Percentiles rank a stretch among this genome's conserved stretches.
These are phyloP conservation scores for Xylariales sp. DNA, from an alignment of 2,329 filamentous ascomycete species.

Conservation along the genomic window DNA sequence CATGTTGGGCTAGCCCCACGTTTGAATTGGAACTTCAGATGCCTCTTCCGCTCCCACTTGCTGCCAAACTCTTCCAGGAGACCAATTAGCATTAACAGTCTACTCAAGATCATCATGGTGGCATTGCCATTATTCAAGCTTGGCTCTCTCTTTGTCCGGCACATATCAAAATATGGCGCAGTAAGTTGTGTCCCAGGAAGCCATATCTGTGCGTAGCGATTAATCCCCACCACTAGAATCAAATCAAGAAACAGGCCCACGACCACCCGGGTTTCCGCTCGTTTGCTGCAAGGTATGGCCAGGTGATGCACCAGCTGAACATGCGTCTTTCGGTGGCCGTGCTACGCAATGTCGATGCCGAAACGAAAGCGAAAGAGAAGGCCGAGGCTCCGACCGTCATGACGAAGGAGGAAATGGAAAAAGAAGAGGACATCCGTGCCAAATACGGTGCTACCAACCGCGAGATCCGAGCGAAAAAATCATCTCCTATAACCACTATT, in stretches of 20 bases:
- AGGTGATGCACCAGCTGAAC: constrained; percentile 73
- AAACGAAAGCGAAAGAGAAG: constrained; percentile 69
- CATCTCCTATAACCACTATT: constrained; percentile 59
- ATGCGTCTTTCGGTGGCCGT: constrained; percentile 72
- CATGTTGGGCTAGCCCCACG: background rate
- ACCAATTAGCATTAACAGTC: constrained; percentile 7
- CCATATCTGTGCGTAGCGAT: constrained; percentile 3
- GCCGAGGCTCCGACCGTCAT: constrained; percentile 73
- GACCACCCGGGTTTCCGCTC: constrained; percentile 71
- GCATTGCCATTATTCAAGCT: constrained; percentile 76
- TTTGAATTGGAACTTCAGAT: constrained; percentile 4
- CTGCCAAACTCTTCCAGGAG: constrained; percentile 1
- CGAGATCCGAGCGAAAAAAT: constrained; percentile 44
- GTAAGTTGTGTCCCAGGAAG: constrained; percentile 56
- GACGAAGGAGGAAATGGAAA: constrained; percentile 69
- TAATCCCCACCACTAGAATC: constrained; percentile 61
- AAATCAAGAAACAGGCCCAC: constrained; percentile 73
- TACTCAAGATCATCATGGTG: constrained; percentile 67
- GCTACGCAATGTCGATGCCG: constrained; percentile 67
- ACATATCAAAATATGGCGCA: constrained; percentile 76
- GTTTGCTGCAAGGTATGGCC: constrained; percentile 71
- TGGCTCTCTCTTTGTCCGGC: constrained; percentile 71
- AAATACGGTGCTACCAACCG: constrained; percentile 55
- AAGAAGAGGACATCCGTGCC: constrained; percentile 62
- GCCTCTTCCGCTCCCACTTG: background rate